Percentiles rank a stretch among this genome's conserved stretches.
phyloP scores from a whole-genome alignment of 768 basidiomycete genomes.

The Pleurotus citrinopileatus region DNA sequence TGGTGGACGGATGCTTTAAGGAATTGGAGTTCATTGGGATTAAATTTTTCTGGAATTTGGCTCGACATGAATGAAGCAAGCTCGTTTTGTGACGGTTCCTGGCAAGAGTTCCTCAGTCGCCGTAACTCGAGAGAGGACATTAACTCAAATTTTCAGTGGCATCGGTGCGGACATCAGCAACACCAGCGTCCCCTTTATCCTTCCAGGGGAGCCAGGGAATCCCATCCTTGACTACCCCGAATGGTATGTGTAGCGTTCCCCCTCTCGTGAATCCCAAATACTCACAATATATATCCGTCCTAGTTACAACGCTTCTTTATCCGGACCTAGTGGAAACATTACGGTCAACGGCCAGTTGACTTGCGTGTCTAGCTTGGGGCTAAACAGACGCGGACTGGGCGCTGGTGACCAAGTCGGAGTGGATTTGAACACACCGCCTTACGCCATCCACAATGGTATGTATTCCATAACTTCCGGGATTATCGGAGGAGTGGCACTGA shows the following conservation, averaged over 20 bases:
- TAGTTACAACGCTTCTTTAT: conserved; percentile 62
- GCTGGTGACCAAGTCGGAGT: conserved; percentile 44
- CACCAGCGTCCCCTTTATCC: conserved; percentile 49
- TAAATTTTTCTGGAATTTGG: conserved; percentile 70
- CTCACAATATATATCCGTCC: neutral
- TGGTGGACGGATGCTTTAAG: conserved; percentile 62
- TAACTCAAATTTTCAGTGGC: too few species aligned
- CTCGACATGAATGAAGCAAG: conserved; percentile 67
- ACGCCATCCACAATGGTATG: conserved; percentile 70
- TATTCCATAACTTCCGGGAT: neutral
- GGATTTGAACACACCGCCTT: conserved; percentile 58
- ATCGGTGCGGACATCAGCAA: conserved; percentile 55
- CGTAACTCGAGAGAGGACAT: too few species aligned
- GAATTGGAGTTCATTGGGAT: conserved; percentile 50
- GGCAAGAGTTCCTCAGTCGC: conserved; percentile 27
- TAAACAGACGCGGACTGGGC: conserved; percentile 45
- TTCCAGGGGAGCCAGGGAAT: conserved; percentile 57
- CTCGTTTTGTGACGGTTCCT: conserved; percentile 64
- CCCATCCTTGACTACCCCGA: conserved; percentile 62
- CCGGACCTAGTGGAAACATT: conserved; percentile 72
- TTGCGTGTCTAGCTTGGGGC: conserved; percentile 27
- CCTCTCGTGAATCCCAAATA: neutral
- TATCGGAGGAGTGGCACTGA: neutral
- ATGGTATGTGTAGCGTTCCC: conserved; percentile 40
- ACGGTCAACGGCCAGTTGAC: conserved; percentile 67